Conservation (phyloP, 73 alveolate species). For the Paramecium octaurelia region DNA sequence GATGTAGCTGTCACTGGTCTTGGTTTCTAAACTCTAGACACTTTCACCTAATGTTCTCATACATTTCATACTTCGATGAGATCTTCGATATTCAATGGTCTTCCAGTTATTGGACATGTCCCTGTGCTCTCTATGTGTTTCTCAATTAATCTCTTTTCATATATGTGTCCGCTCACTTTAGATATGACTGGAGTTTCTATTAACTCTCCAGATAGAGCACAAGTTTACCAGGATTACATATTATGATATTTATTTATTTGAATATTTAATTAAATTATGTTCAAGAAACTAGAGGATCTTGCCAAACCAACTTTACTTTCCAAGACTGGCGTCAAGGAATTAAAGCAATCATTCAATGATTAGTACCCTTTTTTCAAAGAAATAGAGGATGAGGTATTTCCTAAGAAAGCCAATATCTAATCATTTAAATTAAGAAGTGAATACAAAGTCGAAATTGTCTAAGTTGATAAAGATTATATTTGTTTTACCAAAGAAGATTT, state of each 20-base stretch:
- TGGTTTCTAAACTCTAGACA: slow-evolving; percentile 64
- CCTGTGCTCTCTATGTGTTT: slow-evolving; percentile 75
- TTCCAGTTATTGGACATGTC: slow-evolving; percentile 81
- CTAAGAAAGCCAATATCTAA: slow-evolving; percentile 47
- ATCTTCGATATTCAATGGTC: slow-evolving; percentile 68
- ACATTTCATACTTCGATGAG: slow-evolving; percentile 55
- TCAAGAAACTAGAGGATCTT: slow-evolving; percentile 63
- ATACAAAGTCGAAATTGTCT: slow-evolving; percentile 48
- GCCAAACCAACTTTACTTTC: slow-evolving; percentile 46
- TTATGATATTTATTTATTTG: slow-evolving; percentile 40
- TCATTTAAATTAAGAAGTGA: slow-evolving; percentile 36
- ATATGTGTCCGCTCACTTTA: slow-evolving; percentile 82
- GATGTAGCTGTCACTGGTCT: slow-evolving; percentile 69
- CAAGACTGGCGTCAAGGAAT: slow-evolving; percentile 49
- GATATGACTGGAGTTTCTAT: slow-evolving; percentile 79
- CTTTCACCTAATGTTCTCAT: slow-evolving; percentile 37
- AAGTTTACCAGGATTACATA: slow-evolving; percentile 65
- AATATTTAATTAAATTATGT: slow-evolving; percentile 36
- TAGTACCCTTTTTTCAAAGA: slow-evolving; percentile 36
- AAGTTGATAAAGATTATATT: slow-evolving; percentile 74
- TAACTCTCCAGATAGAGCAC: slow-evolving; percentile 83
- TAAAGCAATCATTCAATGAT: slow-evolving; percentile 9
- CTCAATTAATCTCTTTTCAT: slow-evolving; percentile 73
- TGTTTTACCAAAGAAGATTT: slow-evolving; percentile 80
- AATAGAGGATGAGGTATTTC: slow-evolving; percentile 48